These are phyloP conservation scores for Saccharomycopsis sp. DNA, from an alignment of 805 yeast species.

Conservation along the genomic window DNA sequence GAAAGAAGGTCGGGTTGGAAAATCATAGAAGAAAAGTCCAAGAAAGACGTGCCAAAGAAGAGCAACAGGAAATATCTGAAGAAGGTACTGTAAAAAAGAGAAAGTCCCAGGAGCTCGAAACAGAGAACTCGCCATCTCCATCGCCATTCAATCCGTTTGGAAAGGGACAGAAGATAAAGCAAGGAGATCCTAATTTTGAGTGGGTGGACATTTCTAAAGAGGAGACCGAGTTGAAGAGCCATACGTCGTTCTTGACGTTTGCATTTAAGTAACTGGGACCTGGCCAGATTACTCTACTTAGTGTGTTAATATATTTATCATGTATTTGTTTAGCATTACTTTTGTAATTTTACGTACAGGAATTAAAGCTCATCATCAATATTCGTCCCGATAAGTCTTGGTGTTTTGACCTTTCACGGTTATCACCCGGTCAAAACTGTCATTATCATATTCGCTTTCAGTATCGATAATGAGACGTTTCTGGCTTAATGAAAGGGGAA, in stretches of 20 bases:
- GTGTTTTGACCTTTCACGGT: slow-evolving; percentile 13
- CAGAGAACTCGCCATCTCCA: slow-evolving; percentile 19
- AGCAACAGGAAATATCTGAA: slow-evolving; percentile 24
- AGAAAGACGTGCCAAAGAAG: slow-evolving; percentile 26
- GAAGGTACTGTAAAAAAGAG: slow-evolving; percentile 19
- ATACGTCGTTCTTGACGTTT: slow-evolving; percentile 89
- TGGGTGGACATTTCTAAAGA: slow-evolving; percentile 84
- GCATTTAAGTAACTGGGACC: slow-evolving; percentile 47
- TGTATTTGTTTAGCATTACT: not conserved
- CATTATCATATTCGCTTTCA: slow-evolving; percentile 8
- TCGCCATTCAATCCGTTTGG: slow-evolving; percentile 76
- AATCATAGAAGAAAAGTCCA: slow-evolving; percentile 32
- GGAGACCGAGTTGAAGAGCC: slow-evolving; percentile 84
- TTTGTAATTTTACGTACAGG: too few species aligned
- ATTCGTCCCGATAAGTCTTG: not conserved
- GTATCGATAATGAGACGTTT: slow-evolving; percentile 10
- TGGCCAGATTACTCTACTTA: too few species aligned
- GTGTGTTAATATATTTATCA: too few species aligned
- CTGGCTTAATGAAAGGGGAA: slow-evolving; percentile 7
- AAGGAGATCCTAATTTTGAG: slow-evolving; percentile 73
- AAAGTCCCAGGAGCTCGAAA: slow-evolving; percentile 22
- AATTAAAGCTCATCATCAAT: too few species aligned
- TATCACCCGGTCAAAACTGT: slow-evolving; percentile 6
- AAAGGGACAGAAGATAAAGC: slow-evolving; percentile 72
- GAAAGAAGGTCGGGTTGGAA: slow-evolving; percentile 63